These are phyloP conservation scores for Zymoseptoria pseudotritici DNA, from an alignment of 2,329 filamentous ascomycete species.

Conservation along the genomic window DNA sequence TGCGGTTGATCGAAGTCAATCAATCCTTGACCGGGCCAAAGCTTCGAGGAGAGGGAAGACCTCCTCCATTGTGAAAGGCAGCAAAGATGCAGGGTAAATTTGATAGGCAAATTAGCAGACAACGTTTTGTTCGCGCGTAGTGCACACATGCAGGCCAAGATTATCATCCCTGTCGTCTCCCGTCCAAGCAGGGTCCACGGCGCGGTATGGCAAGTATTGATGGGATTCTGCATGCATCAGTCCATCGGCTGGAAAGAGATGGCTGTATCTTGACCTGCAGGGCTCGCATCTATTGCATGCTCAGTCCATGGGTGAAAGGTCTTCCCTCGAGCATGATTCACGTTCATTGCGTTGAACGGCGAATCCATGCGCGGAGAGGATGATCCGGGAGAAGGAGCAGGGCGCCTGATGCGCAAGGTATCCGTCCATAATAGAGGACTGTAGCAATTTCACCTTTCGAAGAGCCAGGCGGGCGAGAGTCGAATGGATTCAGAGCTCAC, in stretches of 20 bases:
- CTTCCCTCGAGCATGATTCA: not conserved
- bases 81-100: not conserved
- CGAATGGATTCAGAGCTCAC: too few species aligned
- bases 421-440: too few species aligned
- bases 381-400: not conserved
- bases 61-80: not conserved
- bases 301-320: not conserved
- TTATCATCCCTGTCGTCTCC: not conserved
- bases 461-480: too few species aligned
- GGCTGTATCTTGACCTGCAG: not conserved
- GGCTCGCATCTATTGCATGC: not conserved
- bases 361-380: not conserved
- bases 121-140: not conserved
- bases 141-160: not conserved
- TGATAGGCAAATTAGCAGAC: not conserved
- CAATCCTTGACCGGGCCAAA: too few species aligned
- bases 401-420: not conserved
- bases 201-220: not conserved
- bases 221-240: not conserved
- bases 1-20: too few species aligned
- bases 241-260: too few species aligned
- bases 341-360: not conserved
- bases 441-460: too few species aligned
- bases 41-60: not conserved
- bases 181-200: not conserved